A percentile compares a stretch with the other conserved stretches of the same genome.
phyloP scores from a whole-genome alignment of 768 basidiomycete genomes.

The Chlorophyllum brunneum region DNA sequence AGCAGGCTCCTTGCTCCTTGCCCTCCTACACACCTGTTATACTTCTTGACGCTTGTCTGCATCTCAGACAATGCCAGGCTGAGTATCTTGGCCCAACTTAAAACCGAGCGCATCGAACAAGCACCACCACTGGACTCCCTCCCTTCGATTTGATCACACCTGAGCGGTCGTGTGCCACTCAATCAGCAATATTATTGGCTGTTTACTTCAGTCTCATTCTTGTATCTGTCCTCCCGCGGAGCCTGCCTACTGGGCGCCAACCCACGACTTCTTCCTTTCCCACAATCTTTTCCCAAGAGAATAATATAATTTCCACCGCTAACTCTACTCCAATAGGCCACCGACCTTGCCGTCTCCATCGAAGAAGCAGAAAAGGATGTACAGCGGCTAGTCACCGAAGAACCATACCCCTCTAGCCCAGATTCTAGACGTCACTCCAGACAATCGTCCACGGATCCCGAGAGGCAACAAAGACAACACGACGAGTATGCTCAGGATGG shows the following conservation, averaged over 20 bases:
- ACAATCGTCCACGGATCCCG: constrained; percentile 41
- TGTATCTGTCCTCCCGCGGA: not conserved
- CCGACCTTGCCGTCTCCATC: constrained; percentile 80
- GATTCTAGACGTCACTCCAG: constrained; percentile 16
- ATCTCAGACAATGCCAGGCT: no score
- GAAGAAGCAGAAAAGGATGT: constrained; percentile 80
- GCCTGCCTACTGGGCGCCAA: no score
- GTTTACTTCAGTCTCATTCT: no score
- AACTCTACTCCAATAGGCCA: constrained; percentile 47
- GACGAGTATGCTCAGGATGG: constrained; percentile 52
- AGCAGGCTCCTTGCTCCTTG: not conserved
- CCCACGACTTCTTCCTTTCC: no score
- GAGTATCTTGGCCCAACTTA: not conserved
- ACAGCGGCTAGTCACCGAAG: constrained; percentile 66
- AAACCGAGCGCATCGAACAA: not conserved
- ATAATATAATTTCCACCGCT: no score
- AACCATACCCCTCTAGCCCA: constrained; percentile 24
- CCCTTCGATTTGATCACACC: not conserved
- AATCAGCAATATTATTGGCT: not conserved
- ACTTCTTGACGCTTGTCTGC: no score
- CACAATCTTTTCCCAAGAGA: no score
- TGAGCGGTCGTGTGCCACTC: not conserved
- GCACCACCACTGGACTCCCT: not conserved
- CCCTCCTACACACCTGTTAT: no score
- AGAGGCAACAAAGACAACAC: constrained; percentile 47